These are phyloP conservation scores for Trichoderma sp. DNA, from an alignment of 2,329 filamentous ascomycete species.

Conservation along the genomic window DNA sequence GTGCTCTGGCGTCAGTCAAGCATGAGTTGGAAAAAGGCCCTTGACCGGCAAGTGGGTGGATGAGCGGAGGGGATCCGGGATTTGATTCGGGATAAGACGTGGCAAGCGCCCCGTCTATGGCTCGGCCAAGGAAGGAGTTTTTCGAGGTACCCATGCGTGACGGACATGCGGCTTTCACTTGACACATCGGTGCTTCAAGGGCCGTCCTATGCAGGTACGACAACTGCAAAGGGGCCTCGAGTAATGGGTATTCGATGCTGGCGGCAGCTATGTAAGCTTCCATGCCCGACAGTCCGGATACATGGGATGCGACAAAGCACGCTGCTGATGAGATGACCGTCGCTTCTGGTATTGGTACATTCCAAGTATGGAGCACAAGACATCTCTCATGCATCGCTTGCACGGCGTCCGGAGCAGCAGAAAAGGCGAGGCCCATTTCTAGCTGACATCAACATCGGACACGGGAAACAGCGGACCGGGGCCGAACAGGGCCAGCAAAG, in stretches of 20 bases:
- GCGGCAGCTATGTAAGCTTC: too few relatives aligned
- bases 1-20: slow-evolving; percentile 4
- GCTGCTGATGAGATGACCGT: background rate
- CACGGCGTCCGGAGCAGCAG: slow-evolving; percentile 8
- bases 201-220: too few relatives aligned
- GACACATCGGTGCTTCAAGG: too few relatives aligned
- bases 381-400: background rate
- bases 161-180: too few relatives aligned
- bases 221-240: too few relatives aligned
- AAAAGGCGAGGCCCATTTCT: slow-evolving; percentile 6
- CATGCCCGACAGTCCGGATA: too few relatives aligned
- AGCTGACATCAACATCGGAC: slow-evolving; percentile 6
- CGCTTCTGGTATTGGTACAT: background rate
- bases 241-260: too few relatives aligned
- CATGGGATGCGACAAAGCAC: background rate
- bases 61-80: background rate
- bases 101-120: background rate
- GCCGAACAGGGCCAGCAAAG: background rate
- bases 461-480: slow-evolving; percentile 5
- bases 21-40: background rate
- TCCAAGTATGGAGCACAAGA: background rate
- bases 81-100: background rate
- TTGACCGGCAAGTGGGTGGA: background rate
- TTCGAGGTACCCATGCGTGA: background rate
- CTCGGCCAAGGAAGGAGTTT: background rate